A percentile compares a stretch with the other conserved stretches of the same genome.
Conservation (phyloP, 257 asterid species). For the Solanum appendiculatum region DNA sequence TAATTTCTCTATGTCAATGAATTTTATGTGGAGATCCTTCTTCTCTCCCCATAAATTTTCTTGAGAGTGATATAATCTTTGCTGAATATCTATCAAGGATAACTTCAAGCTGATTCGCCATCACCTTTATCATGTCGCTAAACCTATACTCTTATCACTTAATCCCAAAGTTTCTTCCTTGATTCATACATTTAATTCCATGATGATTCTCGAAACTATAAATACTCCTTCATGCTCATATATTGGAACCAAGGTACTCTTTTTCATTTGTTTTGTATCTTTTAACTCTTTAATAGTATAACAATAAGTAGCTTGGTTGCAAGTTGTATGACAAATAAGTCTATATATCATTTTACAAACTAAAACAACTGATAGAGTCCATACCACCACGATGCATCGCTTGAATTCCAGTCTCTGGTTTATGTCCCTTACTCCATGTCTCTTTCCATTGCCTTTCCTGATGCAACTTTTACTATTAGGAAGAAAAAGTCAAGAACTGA, state of each 20-base stretch:
- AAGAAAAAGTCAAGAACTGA: background rate
- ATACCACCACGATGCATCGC: background rate
- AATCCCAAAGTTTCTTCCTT: background rate
- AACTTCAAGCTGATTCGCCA: background rate
- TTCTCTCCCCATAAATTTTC: background rate
- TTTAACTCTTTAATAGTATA: background rate
- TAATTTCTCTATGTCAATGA: background rate
- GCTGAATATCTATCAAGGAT: background rate
- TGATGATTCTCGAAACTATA: background rate
- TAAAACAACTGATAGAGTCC: background rate
- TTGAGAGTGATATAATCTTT: background rate
- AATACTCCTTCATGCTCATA: background rate
- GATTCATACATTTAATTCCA: background rate
- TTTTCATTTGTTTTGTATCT: background rate
- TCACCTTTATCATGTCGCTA: background rate
- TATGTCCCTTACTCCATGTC: background rate
- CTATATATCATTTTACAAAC: background rate
- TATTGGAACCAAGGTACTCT: background rate
- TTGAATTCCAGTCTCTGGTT: background rate
- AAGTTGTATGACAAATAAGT: background rate
- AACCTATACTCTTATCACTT: background rate
- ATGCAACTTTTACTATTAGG: background rate
- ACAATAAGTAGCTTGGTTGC: background rate
- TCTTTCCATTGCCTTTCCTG: background rate
- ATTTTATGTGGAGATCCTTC: background rate